Percentiles rank a stretch among this genome's conserved stretches.
Evolutionary conservation across 1,284 basidiomycete species (phyloP).

Genomic region (Austroboletus olivaceoglutinosus): DNA sequence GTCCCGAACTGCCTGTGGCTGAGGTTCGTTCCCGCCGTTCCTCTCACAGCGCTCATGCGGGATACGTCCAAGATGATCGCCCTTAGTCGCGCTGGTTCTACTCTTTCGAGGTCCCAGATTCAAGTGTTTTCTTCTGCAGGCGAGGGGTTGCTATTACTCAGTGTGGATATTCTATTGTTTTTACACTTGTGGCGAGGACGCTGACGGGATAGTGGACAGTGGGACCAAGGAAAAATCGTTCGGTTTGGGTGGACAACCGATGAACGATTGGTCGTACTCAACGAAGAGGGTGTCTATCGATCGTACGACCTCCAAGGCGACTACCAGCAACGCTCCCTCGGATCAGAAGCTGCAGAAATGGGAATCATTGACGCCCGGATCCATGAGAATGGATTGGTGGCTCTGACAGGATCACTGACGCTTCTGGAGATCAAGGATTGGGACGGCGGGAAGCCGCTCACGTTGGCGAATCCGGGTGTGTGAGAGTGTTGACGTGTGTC

Average conservation of each 20-base stretch:
- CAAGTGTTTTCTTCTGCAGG: conserved; percentile 75
- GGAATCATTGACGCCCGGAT: conserved; percentile 86
- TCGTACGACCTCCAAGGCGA: conserved; percentile 86
- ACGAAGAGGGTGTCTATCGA: conserved; percentile 90
- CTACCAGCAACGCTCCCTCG: conserved; percentile 84
- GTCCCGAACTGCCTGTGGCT: not conserved
- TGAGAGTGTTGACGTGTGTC: conserved; percentile 27
- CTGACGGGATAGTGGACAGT: conserved; percentile 46
- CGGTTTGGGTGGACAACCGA: conserved; percentile 81
- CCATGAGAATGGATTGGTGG: conserved; percentile 85
- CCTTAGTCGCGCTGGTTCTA: conserved; percentile 59
- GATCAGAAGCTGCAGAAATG: conserved; percentile 79
- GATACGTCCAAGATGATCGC: conserved; percentile 82
- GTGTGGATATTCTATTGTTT: conserved; percentile 52
- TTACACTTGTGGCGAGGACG: not conserved
- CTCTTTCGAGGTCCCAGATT: conserved; percentile 73
- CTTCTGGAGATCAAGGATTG: conserved; percentile 86
- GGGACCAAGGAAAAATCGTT: conserved; percentile 81
- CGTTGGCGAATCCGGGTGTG: conserved; percentile 74
- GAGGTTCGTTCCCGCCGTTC: conserved; percentile 1
- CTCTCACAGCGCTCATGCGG: conserved; percentile 75
- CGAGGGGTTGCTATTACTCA: conserved; percentile 62
- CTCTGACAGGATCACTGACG: conserved; percentile 72
- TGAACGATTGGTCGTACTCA: conserved; percentile 81
- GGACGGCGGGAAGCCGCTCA: conserved; percentile 69